These are phyloP conservation scores for Colletotrichum sp. DNA, from an alignment of 2,329 filamentous ascomycete species.

Conservation along the genomic window DNA sequence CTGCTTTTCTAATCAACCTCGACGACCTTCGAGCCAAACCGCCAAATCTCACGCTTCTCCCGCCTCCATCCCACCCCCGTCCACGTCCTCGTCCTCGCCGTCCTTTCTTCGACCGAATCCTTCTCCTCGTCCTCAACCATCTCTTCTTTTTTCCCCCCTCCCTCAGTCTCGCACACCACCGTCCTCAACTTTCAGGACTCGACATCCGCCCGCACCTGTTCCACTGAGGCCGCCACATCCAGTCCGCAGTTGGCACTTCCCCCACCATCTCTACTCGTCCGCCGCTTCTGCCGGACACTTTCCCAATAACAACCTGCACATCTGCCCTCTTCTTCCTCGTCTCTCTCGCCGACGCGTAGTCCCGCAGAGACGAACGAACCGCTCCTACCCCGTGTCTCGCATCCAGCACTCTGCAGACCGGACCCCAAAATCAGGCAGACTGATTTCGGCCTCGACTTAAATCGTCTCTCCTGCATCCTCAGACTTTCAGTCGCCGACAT, in stretches of 20 bases:
- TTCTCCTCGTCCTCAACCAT: slow-evolving; percentile 22
- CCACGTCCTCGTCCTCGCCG: background rate
- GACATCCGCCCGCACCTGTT: background rate
- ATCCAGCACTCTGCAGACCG: background rate
- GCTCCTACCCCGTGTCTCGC: background rate
- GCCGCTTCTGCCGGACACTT: background rate
- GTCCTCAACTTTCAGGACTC: slow-evolving; percentile 11
- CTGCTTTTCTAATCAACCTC: slow-evolving; percentile 24
- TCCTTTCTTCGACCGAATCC: slow-evolving; percentile 19
- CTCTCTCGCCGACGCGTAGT: slow-evolving; percentile 16
- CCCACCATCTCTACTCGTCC: background rate
- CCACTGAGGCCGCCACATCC: slow-evolving; percentile 14
- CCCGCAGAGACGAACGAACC: background rate
- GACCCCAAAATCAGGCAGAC: slow-evolving; percentile 16
- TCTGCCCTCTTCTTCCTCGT: slow-evolving; percentile 6
- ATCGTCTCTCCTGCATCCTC: slow-evolving; percentile 2
- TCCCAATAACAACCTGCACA: background rate
- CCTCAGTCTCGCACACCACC: background rate
- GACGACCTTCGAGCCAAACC: slow-evolving; percentile 3
- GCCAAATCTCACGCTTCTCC: background rate
- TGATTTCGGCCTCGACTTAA: slow-evolving; percentile 18
- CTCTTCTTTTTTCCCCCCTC: background rate
- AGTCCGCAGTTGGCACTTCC: background rate
- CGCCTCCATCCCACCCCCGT: background rate
- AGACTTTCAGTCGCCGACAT: background rate